These are phyloP conservation scores for Basidiobolus meristosporus DNA, from an alignment of 371 early-diverging fungal genomes.

Conservation along the genomic window DNA sequence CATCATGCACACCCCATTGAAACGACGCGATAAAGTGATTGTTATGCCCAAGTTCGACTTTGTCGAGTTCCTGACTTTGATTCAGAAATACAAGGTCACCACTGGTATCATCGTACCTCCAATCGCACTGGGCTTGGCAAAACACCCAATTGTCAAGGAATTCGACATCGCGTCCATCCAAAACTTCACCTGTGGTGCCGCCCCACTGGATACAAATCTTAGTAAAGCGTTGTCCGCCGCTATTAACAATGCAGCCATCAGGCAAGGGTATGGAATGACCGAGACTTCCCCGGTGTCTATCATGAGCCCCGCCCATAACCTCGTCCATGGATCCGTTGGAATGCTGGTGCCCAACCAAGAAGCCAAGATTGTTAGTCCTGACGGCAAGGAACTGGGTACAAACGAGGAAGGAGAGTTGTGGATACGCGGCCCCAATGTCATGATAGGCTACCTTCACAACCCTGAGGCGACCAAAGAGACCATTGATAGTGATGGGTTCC, in stretches of 20 bases:
- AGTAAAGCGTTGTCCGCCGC: constrained; percentile 17
- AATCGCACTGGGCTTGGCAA: constrained; percentile 38
- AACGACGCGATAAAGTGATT: no score
- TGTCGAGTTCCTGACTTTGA: constrained; percentile 21
- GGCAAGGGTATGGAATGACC: constrained; percentile 60
- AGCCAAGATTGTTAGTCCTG: constrained; percentile 49
- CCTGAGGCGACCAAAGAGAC: constrained; percentile 38
- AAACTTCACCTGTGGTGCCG: constrained; percentile 49
- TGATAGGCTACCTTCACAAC: constrained; percentile 53
- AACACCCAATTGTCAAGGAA: constrained; percentile 33
- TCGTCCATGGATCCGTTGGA: no score
- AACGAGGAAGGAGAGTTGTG: constrained; percentile 50
- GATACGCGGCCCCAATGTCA: constrained; percentile 60
- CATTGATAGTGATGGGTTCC: constrained; percentile 46
- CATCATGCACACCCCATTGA: constrained; percentile 14
- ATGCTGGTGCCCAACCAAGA: no score
- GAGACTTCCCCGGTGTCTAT: constrained; percentile 27
- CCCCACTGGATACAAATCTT: constrained; percentile 47
- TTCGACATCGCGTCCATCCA: constrained; percentile 38
- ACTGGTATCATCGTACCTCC: constrained; percentile 64
- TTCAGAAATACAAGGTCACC: constrained; percentile 46
- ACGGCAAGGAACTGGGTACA: constrained; percentile 28
- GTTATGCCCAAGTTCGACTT: constrained; percentile 36
- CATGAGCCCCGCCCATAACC: constrained; percentile 6
- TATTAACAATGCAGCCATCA: constrained; percentile 25